Evolutionary conservation across 306 rosid genomes (phyloP).

Genomic region (Casuarina glauca): DNA sequence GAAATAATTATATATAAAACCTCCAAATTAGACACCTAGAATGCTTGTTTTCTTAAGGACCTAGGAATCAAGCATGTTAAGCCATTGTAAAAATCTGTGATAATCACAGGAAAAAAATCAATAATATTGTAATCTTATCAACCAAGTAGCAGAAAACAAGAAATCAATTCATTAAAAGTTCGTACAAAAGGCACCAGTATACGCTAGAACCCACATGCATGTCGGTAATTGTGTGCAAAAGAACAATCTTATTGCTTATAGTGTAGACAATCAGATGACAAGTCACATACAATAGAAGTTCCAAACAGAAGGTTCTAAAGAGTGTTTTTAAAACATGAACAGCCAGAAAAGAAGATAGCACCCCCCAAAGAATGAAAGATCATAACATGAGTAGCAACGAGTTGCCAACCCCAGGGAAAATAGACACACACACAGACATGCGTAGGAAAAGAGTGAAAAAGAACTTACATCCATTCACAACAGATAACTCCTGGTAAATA

Average conservation of each 20-base stretch:
- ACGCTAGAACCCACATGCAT: neutral
- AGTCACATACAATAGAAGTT: neutral
- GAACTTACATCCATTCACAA: constrained; percentile 80
- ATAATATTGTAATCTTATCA: no score
- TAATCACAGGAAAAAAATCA: neutral
- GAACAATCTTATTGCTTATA: neutral
- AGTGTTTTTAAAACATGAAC: neutral
- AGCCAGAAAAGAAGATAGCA: neutral
- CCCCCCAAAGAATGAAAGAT: neutral
- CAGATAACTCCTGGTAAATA: constrained; percentile 88
- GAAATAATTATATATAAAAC: neutral
- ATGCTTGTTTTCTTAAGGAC: neutral
- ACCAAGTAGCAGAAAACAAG: neutral
- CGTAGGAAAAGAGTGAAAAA: constrained; percentile 16
- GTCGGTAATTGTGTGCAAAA: no score
- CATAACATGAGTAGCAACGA: neutral
- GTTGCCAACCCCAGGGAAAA: neutral
- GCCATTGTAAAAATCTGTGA: neutral
- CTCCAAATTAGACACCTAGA: neutral
- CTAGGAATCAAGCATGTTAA: neutral
- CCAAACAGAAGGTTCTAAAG: neutral
- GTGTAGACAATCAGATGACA: neutral
- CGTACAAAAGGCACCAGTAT: neutral
- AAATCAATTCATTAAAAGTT: neutral
- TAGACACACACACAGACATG: neutral